A percentile compares a stretch with the other conserved stretches of the same genome.
These are phyloP conservation scores for Gentiana dahurica DNA, from an alignment of 257 asterid genomes.

Conservation along the genomic window DNA sequence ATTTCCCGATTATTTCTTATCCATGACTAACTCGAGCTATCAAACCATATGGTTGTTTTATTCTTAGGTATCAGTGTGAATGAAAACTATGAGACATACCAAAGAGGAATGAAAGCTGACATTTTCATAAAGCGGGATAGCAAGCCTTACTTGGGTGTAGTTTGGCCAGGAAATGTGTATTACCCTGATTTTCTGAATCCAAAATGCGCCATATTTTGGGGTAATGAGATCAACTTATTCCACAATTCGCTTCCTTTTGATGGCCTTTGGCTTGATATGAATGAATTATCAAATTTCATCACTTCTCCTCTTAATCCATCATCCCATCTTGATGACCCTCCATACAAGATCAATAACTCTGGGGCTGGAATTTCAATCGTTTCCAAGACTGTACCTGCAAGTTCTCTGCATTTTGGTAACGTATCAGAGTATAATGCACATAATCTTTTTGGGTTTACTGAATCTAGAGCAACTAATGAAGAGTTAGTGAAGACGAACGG, in stretches of 20 bases:
- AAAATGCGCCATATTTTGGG: constrained; percentile 77
- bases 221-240: constrained; percentile 64
- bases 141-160: constrained; percentile 80
- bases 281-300: constrained; percentile 83
- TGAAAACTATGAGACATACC: constrained; percentile 54
- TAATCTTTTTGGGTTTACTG: constrained; percentile 74
- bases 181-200: constrained; percentile 95
- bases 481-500: constrained; percentile 60
- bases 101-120: constrained; percentile 57
- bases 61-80: constrained; percentile 42
- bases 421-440: constrained; percentile 90
- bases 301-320: constrained; percentile 66
- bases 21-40: no score
- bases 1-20: no score
- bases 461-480: constrained; percentile 71
- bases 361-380: constrained; percentile 64
- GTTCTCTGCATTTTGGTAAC: constrained; percentile 71
- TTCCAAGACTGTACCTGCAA: constrained; percentile 81
- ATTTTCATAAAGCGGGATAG: constrained; percentile 75
- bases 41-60: no score
- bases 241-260: constrained; percentile 83
- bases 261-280: constrained; percentile 97
- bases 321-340: constrained; percentile 90
- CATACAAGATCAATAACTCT: constrained; percentile 87
- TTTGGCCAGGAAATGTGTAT: constrained; percentile 97